A percentile compares a stretch with the other conserved stretches of the same genome.
These are phyloP conservation scores for Penicillium manginii DNA, from an alignment of 495 filamentous ascomycete species.

Conservation along the genomic window DNA sequence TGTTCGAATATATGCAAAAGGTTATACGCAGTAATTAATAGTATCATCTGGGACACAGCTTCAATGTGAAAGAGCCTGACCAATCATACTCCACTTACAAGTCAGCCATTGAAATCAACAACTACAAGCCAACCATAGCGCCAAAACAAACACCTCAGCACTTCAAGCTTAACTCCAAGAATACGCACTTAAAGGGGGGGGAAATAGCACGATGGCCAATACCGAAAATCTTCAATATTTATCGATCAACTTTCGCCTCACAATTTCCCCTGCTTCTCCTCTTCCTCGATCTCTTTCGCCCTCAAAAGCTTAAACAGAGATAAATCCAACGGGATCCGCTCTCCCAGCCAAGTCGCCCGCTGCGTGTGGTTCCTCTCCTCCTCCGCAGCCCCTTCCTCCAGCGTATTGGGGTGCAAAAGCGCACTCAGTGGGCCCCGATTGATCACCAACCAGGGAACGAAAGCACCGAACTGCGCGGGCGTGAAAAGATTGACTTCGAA, in stretches of 20 bases:
- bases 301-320: slow-evolving; percentile 57
- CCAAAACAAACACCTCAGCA: too few species aligned
- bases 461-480: slow-evolving; percentile 85
- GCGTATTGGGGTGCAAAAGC: slow-evolving; percentile 82
- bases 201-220: too few species aligned
- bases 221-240: too few species aligned
- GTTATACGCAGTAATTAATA: too few species aligned
- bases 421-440: slow-evolving; percentile 81
- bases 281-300: slow-evolving; percentile 30
- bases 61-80: not conserved
- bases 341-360: slow-evolving; percentile 84
- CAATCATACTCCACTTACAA: too few species aligned
- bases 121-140: too few species aligned
- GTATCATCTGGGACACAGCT: not conserved
- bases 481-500: slow-evolving; percentile 89
- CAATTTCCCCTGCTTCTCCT: slow-evolving; percentile 15
- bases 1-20: too few species aligned
- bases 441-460: slow-evolving; percentile 82
- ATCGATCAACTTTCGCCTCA: too few species aligned
- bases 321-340: slow-evolving; percentile 69
- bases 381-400: slow-evolving; percentile 34
- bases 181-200: too few species aligned
- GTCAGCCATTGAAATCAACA: too few species aligned
- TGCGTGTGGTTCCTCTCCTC: slow-evolving; percentile 74
- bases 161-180: not conserved